These are phyloP conservation scores for Tetracentron sinense DNA, from an alignment of 164 flowering plant species.

Conservation along the genomic window DNA sequence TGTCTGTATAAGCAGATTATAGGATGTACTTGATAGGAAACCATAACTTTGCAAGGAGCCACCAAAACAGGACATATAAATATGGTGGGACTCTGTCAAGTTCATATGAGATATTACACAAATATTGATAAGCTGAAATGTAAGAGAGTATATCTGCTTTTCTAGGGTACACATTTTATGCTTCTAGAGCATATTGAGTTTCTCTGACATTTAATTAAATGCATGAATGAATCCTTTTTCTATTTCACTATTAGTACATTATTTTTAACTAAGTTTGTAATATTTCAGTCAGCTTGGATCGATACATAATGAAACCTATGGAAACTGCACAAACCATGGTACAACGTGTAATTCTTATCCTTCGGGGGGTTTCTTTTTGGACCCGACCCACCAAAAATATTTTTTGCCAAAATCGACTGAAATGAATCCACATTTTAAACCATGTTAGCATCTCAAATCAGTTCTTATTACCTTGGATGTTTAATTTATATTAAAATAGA, in stretches of 20 bases:
- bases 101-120: not conserved
- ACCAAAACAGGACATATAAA: not conserved
- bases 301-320: too few species aligned
- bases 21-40: not conserved
- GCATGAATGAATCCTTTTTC: too few species aligned
- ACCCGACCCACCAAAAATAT: too few species aligned
- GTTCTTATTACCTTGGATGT: not conserved
- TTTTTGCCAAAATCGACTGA: too few species aligned
- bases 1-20: too few species aligned
- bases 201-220: not conserved
- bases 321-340: too few species aligned
- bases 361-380: too few species aligned
- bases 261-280: too few species aligned
- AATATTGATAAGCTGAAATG: not conserved
- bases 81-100: not conserved
- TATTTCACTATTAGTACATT: too few species aligned
- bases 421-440: not conserved
- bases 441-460: not conserved
- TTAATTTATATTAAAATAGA: not conserved
- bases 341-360: too few species aligned
- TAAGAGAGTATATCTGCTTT: too few species aligned
- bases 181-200: conserved; percentile 1
- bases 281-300: too few species aligned
- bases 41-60: not conserved
- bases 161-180: not conserved